Conservation (phyloP, 2,329 filamentous ascomycete species). For the Aspergillaceae sp. region DNA sequence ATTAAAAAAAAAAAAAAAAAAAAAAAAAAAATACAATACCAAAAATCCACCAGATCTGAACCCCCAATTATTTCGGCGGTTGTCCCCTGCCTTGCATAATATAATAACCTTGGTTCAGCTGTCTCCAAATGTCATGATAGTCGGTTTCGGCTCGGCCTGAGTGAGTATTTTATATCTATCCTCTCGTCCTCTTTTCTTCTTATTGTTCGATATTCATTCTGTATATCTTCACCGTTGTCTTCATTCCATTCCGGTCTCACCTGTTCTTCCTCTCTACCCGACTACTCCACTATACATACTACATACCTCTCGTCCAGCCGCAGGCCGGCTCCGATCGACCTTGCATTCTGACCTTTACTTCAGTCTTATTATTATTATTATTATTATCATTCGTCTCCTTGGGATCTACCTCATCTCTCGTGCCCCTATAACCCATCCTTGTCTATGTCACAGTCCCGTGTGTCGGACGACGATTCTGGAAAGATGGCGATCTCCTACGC, state of each 20-base stretch:
- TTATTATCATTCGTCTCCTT: too few species aligned
- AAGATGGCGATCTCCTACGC: constrained; percentile 34
- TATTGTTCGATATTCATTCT: constrained; percentile 1
- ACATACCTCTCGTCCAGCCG: not conserved
- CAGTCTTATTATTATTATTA: too few species aligned
- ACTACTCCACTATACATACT: not conserved
- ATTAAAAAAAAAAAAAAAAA: too few species aligned
- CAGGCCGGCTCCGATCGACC: constrained; percentile 4
- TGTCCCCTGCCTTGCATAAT: constrained; percentile 14
- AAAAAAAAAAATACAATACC: too few species aligned
- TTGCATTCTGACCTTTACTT: too few species aligned
- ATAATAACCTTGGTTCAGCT: constrained; percentile 17
- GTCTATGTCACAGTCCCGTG: constrained; percentile 30
- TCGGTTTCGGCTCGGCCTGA: constrained; percentile 7
- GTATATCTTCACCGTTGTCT: not conserved
- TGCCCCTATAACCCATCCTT: constrained; percentile 2
- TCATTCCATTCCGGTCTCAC: not conserved
- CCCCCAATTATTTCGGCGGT: not conserved
- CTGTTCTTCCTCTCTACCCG: not conserved
- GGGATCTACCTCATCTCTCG: not conserved
- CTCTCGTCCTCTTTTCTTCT: not conserved
- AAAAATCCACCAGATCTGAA: constrained; percentile 3
- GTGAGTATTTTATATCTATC: constrained; percentile 3
- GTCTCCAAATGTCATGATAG: constrained; percentile 14
- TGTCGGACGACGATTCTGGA: constrained; percentile 24